These are phyloP conservation scores for Suaeda aralocaspica DNA, from an alignment of 148 eudicot species.

Conservation along the genomic window DNA sequence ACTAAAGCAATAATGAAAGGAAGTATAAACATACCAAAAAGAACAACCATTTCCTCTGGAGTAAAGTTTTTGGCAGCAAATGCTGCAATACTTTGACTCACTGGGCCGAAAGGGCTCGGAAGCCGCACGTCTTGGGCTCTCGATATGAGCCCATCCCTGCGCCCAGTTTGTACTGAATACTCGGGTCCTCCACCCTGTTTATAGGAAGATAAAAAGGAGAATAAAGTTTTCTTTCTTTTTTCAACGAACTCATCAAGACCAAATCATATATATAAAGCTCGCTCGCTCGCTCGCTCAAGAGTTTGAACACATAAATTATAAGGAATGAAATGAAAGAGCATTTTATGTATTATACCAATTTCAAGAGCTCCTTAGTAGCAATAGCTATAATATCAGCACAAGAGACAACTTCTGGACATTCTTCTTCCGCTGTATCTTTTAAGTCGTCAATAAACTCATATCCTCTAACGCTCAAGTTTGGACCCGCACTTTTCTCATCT, in stretches of 20 bases:
- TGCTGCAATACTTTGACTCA: neutral
- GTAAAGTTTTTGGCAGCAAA: slow-evolving; percentile 12
- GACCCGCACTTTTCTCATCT: slow-evolving; percentile 11
- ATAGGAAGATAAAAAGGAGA: neutral
- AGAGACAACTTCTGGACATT: slow-evolving; percentile 18
- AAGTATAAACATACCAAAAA: slow-evolving; percentile 20
- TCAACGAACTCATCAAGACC: too few relatives aligned
- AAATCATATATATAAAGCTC: too few relatives aligned
- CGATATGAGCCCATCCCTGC: slow-evolving; percentile 27
- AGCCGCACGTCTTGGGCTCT: slow-evolving; percentile 8
- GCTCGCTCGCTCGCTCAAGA: too few relatives aligned
- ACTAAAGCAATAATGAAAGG: neutral
- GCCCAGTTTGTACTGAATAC: slow-evolving; percentile 24
- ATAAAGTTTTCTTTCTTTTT: too few relatives aligned
- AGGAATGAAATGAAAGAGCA: neutral
- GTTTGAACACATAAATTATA: too few relatives aligned
- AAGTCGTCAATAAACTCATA: slow-evolving; percentile 16
- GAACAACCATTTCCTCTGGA: slow-evolving; percentile 23
- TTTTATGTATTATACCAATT: slow-evolving; percentile 15
- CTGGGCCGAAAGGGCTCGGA: slow-evolving; percentile 23
- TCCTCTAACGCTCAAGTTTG: slow-evolving; percentile 17
- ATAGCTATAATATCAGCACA: slow-evolving; percentile 21
- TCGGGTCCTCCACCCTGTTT: slow-evolving; percentile 31
- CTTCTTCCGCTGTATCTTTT: slow-evolving; percentile 7
- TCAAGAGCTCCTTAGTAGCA: slow-evolving; percentile 14